Base-by-base conservation (phyloP, 75 land plant species). In the Pinus albicaulis region DNA sequence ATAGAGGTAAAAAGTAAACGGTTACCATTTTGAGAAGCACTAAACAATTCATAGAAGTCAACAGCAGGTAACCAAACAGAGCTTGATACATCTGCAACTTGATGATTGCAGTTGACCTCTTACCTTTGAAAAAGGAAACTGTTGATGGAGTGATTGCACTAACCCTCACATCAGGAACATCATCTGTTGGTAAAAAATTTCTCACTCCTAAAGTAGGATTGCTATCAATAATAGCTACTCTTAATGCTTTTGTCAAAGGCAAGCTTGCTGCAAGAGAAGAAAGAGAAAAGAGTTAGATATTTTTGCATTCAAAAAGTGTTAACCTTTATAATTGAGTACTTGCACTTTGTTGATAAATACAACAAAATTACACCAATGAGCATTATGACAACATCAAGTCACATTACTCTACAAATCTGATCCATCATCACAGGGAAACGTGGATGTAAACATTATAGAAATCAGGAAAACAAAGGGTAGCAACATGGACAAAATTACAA, bases 101-200 rank as follows among this genome's bases (percentile, higher is more conserved):
- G 34, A 14, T 25, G 15, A 62, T 62, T 41, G 24, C 26, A 44
- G 60, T 56, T 28, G 59, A 25, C 31, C 31, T 73, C 76, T 28
- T 79, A 96, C 99, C 99, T 90, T 90, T 86, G 74, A 94, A 87
- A 74, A 94, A 84, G 56, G 91, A 86, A 70, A 94, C 92, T 48
- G 99, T 90, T 71, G 99, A 83, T 38, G 97, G 99, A 69, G 98
- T 96, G 41, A 96, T 86, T 22, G 99, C 87, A 79, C 98, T 94
- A 69, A 96, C 98, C 70, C 99, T 91, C 56, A 91, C 82, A 83
- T 94, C 99, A 73, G 99, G 99, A 1, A 78, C 74, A 41, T 75
- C 93, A 26, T 81, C 82, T 75, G 86, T 90, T 34, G 83, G 88
- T 7, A 82, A 66, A 58, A 22, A 34, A 26, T 17, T 36, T 77